Evolutionary conservation across 1,284 basidiomycete genomes (phyloP).

Genomic region (Pyrrhoderma lamaoense): DNA sequence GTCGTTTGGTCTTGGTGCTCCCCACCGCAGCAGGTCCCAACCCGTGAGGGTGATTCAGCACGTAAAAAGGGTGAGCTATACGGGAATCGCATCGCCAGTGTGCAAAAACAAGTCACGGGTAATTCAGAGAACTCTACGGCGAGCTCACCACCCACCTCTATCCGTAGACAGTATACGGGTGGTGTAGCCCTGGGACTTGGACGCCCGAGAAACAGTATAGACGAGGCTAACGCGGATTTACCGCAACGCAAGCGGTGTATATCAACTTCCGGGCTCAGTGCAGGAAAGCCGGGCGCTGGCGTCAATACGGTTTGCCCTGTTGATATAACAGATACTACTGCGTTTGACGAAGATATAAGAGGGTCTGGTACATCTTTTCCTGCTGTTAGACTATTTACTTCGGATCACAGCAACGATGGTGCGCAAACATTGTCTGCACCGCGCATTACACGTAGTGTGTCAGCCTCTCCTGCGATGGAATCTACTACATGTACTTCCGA

Average conservation of each 20-base stretch:
- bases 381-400: constrained; percentile 3
- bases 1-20: constrained; percentile 63
- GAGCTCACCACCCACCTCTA: constrained; percentile 5
- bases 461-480: background rate
- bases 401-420: background rate
- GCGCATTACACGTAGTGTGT: background rate
- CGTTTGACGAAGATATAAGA: constrained; percentile 2
- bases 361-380: background rate
- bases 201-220: too few species aligned
- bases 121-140: background rate
- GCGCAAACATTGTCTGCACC: background rate
- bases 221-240: too few species aligned
- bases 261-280: constrained; percentile 11
- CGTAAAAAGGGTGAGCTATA: constrained; percentile 58
- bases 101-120: background rate
- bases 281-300: too few species aligned
- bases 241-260: constrained; percentile 10
- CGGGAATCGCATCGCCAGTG: constrained; percentile 51
- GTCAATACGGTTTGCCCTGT: background rate
- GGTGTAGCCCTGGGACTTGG: background rate
- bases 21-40: constrained; percentile 27
- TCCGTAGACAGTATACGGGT: constrained; percentile 6
- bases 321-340: background rate
- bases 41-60: constrained; percentile 34
- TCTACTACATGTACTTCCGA: background rate